Evolutionary conservation across 768 basidiomycete genomes (phyloP), one percentile per base, ranked within the genome.

Genomic region (Zangia roseola): DNA sequence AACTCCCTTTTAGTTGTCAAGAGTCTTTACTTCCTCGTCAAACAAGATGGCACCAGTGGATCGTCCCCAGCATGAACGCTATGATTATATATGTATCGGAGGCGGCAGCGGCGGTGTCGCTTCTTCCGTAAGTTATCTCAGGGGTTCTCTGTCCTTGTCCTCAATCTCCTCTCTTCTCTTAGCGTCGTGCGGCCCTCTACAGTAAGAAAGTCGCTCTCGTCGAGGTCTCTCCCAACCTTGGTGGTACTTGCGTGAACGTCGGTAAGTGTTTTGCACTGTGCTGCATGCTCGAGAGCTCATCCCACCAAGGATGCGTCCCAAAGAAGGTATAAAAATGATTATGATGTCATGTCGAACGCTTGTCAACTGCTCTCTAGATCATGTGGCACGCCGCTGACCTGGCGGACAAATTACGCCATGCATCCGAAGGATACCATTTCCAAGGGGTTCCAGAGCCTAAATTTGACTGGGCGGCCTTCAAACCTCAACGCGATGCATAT

Each of bases 331-430:
- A 17, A 41, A 38, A 9, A 28, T 12, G 14, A 40, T 19, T 4
- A 37, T 21, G 31, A 50, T 25, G 10, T 4, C 42, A 26, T 33
- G 6, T 38, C 24, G 20, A 47, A 36, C 33, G 1, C 13, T 30
- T 39, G 10, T 26, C 34, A 44, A 53, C 20, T 37, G 4, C 8
- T 26, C 45, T 49, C 13, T 24, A 95, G 91, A 84, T 99, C 47
- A 98, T 98, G 95, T 99, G 95, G 95, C 88, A 94, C 54, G 91
- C 92, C 34, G 89, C 91, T 23, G 91, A 94, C 70, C 72, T 92
- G 48, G 84, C 87, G 25, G 94, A 98, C 62, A 90, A 86, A 67
- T 70, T 97, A 28, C 75, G 77, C 23, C 81, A 89, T 56, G 90
- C 94, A 49, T 75, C 79, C 14, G 65, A 77, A n/a, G 84, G 81